phyloP scores from a whole-genome alignment of 306 rosid species.

The Arachis stenosperma region DNA sequence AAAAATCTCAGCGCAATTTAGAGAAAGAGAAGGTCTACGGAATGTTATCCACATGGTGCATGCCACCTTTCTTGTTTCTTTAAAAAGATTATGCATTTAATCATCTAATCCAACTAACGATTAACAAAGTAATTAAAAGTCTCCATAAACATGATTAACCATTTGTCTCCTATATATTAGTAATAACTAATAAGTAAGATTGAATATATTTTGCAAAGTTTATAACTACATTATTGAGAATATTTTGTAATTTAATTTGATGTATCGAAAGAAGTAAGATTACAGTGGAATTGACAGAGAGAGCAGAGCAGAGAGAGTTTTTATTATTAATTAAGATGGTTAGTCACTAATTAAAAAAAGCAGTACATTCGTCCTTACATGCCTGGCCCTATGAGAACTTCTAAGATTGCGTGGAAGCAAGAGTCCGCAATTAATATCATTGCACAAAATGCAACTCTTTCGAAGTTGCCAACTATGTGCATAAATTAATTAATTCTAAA shows the following conservation, averaged over 20 bases:
- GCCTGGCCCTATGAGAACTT: slow-evolving; percentile 13
- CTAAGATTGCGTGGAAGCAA: slow-evolving; percentile 18
- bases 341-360: background rate
- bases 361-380: slow-evolving; percentile 27
- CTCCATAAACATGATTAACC: slow-evolving; percentile 31
- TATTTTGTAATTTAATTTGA: too few species aligned
- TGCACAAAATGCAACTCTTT: slow-evolving; percentile 31
- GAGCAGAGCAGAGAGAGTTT: background rate
- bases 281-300: slow-evolving; percentile 20
- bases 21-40: slow-evolving; percentile 42
- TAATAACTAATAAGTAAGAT: too few species aligned
- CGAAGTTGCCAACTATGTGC: slow-evolving; percentile 36
- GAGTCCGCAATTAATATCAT: slow-evolving; percentile 15
- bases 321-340: background rate
- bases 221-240: too few species aligned
- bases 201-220: too few species aligned
- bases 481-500: slow-evolving; percentile 30
- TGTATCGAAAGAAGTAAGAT: too few species aligned
- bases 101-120: slow-evolving; percentile 50
- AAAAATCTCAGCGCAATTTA: slow-evolving; percentile 41
- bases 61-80: slow-evolving; percentile 53
- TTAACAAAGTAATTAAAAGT: slow-evolving; percentile 24
- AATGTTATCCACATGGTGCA: slow-evolving; percentile 54
- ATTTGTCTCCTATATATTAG: slow-evolving; percentile 3
- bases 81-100: slow-evolving; percentile 46